Percentiles rank a stretch among this genome's conserved stretches.
phyloP scores from a whole-genome alignment of 2,329 filamentous ascomycete genomes.

The Arthrobotrys sphaeroides region DNA sequence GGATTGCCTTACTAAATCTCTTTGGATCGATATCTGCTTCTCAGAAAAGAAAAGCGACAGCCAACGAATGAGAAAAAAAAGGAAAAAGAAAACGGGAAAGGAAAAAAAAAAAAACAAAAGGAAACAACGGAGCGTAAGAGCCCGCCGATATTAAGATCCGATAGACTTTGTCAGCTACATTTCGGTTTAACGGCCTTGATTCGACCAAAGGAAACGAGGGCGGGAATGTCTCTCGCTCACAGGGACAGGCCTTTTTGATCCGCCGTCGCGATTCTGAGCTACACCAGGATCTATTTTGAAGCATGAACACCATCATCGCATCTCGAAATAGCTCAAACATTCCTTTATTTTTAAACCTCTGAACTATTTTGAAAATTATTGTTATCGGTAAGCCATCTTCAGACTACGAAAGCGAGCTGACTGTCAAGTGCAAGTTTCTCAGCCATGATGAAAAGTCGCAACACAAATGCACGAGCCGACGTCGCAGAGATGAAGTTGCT shows the following conservation, averaged over 20 bases:
- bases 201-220: slow-evolving; percentile 13
- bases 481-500: background rate
- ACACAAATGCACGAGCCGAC: background rate
- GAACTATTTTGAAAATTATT: background rate
- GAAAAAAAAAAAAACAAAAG: slow-evolving; percentile 4
- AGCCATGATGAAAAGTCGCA: background rate
- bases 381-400: background rate
- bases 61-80: no score
- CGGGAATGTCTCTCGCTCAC: slow-evolving; percentile 32
- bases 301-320: background rate
- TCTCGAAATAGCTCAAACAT: slow-evolving; percentile 14
- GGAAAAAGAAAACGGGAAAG: background rate
- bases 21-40: background rate
- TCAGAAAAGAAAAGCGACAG: slow-evolving; percentile 16
- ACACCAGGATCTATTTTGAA: slow-evolving; percentile 10
- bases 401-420: background rate
- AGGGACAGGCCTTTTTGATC: background rate
- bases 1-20: slow-evolving; percentile 11
- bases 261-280: background rate
- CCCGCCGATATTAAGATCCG: slow-evolving; percentile 9
- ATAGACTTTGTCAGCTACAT: background rate
- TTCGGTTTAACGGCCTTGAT: background rate
- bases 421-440: background rate
- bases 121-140: no score
- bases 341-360: background rate